Evolutionary conservation across 495 filamentous ascomycete species (phyloP), one percentile per base, ranked within the genome.

Genomic region (Venustampulla echinocandica): DNA sequence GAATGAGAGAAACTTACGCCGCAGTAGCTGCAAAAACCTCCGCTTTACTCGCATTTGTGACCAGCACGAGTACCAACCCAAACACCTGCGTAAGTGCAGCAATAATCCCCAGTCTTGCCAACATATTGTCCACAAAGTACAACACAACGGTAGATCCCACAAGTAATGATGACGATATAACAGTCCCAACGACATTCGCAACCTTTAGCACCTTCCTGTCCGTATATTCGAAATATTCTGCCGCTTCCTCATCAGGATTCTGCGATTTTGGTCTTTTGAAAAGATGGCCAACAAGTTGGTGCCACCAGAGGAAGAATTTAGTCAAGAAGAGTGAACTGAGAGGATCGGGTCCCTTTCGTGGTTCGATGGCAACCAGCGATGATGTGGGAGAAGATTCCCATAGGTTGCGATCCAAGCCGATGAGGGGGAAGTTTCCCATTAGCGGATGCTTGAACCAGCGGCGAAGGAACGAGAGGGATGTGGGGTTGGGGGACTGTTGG

Each of bases 41-140:
- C 19, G 32, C 43, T 24, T 46, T 46, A 9, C 28, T 46, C 25
- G 43, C 43, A 20, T 20, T 46, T 19, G 43, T 46, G 3, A 34
- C 11, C 6, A 34, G 21, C 14, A 34, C 22, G 13, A 46, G 14
- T 3, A 36, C 17, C 9, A 46, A 34, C 3, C 18, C 18, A 24
- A 46, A 46, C 3, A 36, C 19, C 17, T 15, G 14, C 4, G 43
- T 46, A 10, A 46, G 20, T 14, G 27, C 18, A 6, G 43, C 32
- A 19, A 46, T 24, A 4, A 46, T 34, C 6, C 27, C 43, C 11
- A 46, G 21, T 7, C 43, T 14, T 3, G 21, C 27, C 15, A 34
- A 10, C 3, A 36, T 46, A 15, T 46, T 18, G 2, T 35, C 24
- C 10, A 46, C 27, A 46, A 46, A 46, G 24, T 46, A 36, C n/a